A percentile compares a stretch with the other conserved stretches of the same genome.
Evolutionary conservation across 2,329 filamentous ascomycete genomes (phyloP).

Genomic region (Rosellinia necatrix): DNA sequence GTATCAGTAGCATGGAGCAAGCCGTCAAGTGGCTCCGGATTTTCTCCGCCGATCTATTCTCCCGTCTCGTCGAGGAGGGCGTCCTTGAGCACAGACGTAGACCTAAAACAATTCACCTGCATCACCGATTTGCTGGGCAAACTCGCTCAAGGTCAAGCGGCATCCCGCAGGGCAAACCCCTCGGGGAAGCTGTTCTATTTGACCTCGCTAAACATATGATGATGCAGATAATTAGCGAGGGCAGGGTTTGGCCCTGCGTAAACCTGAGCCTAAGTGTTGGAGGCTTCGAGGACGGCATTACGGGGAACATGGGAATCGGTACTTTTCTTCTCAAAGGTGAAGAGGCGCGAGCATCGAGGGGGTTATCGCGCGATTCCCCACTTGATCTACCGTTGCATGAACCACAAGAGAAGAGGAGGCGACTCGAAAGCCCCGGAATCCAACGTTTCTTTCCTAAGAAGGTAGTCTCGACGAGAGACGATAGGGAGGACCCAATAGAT

Average conservation of each 20-base stretch:
- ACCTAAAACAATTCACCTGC: constrained; percentile 83
- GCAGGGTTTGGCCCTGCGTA: constrained; percentile 85
- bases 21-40: constrained; percentile 86
- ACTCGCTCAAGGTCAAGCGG: constrained; percentile 75
- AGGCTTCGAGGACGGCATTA: constrained; percentile 89
- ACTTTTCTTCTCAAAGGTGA: constrained; percentile 81
- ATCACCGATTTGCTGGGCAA: constrained; percentile 76
- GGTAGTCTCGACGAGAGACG: constrained; percentile 39
- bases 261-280: constrained; percentile 86
- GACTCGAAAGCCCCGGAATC: constrained; percentile 56
- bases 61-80: constrained; percentile 86
- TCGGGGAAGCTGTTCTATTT: constrained; percentile 75
- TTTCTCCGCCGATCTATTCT: constrained; percentile 89
- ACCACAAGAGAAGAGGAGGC: constrained; percentile 50
- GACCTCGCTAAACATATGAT: constrained; percentile 77
- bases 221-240: constrained; percentile 76
- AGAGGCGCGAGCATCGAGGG: constrained; percentile 61
- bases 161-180: constrained; percentile 74
- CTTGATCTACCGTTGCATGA: constrained; percentile 38
- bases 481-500: constrained; percentile 35
- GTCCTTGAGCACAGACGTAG: constrained; percentile 84
- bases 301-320: constrained; percentile 83
- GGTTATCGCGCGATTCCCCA: constrained; percentile 34
- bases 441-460: constrained; percentile 61
- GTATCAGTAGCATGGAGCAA: constrained; percentile 77